Evolutionary conservation across 371 early-diverging fungal species (phyloP), one percentile per base, ranked within the genome.

Genomic region (Fennellomyces sp.): DNA sequence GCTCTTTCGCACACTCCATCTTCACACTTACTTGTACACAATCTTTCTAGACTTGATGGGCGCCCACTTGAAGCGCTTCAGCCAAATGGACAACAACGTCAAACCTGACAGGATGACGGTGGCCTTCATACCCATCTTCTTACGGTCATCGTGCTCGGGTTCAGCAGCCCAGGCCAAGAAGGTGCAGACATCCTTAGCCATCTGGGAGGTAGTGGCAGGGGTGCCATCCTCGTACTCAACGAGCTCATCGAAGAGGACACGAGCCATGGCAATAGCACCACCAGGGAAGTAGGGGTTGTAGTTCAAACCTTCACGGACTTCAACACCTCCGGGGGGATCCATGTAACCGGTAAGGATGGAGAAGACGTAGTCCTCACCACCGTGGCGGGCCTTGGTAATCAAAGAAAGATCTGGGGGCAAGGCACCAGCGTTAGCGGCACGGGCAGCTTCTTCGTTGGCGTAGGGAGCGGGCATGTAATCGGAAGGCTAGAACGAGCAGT

Each of bases 221-320:
- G 98, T 97, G 29, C 85, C 98, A 74, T 98, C 98, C 63, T 97
- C 98, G 70, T 93, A 98, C 66, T 98, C 97, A 33, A 97, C 94
- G 41, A 96, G 79, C 53, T 93, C 98, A 63, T 98, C 98, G 76
- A 88, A 97, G 38, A 98, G 70, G 56, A 89, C 83, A 69, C 92
- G 93, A 45, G 97, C 98, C 97, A 98, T 98, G 67, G 92, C 89
- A 81, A 98, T 98, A 59, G 97, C 94, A 66, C 98, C 97, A 63
- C 98, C 98, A 25, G 97, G 98, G 94, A 98, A 97, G 85, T 97
- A 98, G 45, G 96, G 95, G 87, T 98, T 98, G 85, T 94, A 97
- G 89, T 96, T 91, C 45, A 97, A 84, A 61, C 97, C 97, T 76
- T 96, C 97, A 79, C 96, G 91, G 54, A 97, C 75, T 65, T 89